A percentile compares a stretch with the other conserved stretches of the same genome.
phyloP scores from a whole-genome alignment of 768 basidiomycete genomes.

The Cystoderma amianthinum region DNA sequence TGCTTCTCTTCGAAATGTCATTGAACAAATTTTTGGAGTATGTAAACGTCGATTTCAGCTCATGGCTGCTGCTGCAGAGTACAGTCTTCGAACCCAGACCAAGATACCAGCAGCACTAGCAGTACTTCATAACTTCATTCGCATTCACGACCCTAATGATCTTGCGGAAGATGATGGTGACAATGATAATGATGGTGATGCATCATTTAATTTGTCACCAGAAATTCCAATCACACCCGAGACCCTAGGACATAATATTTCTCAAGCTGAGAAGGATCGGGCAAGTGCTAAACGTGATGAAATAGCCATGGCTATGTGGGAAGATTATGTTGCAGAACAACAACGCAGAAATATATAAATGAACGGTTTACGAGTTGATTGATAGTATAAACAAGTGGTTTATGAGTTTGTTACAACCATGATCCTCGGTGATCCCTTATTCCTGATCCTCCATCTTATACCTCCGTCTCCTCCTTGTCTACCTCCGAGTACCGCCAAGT shows the following conservation, averaged over 20 bases:
- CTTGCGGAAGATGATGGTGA: constrained; percentile 2
- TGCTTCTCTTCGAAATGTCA: no score
- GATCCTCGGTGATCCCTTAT: no score
- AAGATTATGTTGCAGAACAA: no score
- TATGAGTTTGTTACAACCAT: no score
- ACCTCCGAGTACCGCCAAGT: no score
- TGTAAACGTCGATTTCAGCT: constrained; percentile 14
- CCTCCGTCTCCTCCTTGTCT: no score
- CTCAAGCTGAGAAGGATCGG: constrained; percentile 9
- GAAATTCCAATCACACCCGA: constrained; percentile 8
- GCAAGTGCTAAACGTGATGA: constrained; percentile 10
- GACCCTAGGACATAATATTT: constrained; percentile 6
- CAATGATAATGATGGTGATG: constrained; percentile 4
- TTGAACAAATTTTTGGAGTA: constrained; percentile 20
- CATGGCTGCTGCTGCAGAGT: constrained; percentile 11
- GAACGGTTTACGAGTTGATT: no score
- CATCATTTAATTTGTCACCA: not conserved
- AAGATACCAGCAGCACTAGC: constrained; percentile 13
- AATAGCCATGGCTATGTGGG: no score
- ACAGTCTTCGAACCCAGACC: constrained; percentile 12
- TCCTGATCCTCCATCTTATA: no score
- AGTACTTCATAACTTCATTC: constrained; percentile 18
- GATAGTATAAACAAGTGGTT: no score
- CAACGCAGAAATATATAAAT: no score
- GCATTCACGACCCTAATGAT: constrained; percentile 8